These are phyloP conservation scores for Phytophthora idaei DNA, from an alignment of 352 stramenopile genomes.

Conservation along the genomic window DNA sequence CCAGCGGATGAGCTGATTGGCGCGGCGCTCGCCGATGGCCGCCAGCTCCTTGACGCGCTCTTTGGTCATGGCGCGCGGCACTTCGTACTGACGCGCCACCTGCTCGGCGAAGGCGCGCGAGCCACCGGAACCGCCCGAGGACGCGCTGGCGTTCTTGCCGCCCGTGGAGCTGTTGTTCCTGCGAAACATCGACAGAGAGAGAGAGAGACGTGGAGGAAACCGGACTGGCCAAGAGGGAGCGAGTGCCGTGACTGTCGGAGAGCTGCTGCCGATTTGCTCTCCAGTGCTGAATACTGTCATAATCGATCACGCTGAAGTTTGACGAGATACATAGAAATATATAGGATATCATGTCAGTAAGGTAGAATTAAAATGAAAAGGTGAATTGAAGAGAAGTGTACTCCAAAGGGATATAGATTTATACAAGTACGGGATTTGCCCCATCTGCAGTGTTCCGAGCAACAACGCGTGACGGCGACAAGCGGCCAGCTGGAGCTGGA, in stretches of 20 bases:
- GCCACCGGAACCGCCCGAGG: slow-evolving; percentile 20
- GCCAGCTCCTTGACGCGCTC: slow-evolving; percentile 51
- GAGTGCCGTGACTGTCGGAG: slow-evolving; percentile 2
- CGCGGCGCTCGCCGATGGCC: slow-evolving; percentile 49
- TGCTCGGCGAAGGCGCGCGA: slow-evolving; percentile 58
- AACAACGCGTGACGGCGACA: slow-evolving; percentile 29
- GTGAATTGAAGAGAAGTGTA: too few species aligned
- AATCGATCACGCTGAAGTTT: slow-evolving; percentile 8
- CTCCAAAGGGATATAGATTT: too few species aligned
- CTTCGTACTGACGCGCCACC: slow-evolving; percentile 66
- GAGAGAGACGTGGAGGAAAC: slow-evolving; percentile 16
- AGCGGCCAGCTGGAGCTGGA: slow-evolving; percentile 20
- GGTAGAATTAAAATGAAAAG: too few species aligned
- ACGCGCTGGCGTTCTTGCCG: slow-evolving; percentile 23
- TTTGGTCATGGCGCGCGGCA: slow-evolving; percentile 48
- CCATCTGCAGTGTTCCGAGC: slow-evolving; percentile 7
- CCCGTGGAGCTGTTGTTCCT: slow-evolving; percentile 40
- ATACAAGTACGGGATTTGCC: background rate
- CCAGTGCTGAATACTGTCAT: slow-evolving; percentile 6
- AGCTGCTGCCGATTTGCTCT: slow-evolving; percentile 23
- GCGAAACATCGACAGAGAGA: slow-evolving; percentile 36
- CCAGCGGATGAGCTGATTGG: slow-evolving; percentile 69
- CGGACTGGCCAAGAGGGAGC: slow-evolving; percentile 21
- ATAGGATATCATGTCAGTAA: background rate
- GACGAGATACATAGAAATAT: background rate